phyloP scores from a whole-genome alignment of 1,284 basidiomycete species.

The Malassezia nana region DNA sequence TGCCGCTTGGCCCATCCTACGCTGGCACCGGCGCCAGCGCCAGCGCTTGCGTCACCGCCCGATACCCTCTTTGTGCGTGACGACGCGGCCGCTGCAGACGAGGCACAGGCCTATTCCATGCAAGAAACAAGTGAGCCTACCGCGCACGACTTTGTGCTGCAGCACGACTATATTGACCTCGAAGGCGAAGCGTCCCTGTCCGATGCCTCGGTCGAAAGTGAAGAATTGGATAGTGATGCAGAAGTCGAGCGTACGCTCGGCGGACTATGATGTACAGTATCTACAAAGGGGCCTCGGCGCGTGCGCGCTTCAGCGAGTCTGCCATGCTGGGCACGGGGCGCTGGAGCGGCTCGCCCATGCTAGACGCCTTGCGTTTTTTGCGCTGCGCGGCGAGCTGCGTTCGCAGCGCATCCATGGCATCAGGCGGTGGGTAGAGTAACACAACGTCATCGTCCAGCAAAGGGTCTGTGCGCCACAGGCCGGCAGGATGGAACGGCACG shows the following conservation, averaged over 20 bases:
- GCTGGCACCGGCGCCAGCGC: slow-evolving; percentile 4
- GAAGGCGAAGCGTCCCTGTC: slow-evolving; percentile 18
- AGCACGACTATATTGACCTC: slow-evolving; percentile 41
- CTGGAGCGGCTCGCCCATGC: too few species aligned
- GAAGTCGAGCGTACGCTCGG: slow-evolving; percentile 8
- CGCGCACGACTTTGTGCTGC: slow-evolving; percentile 22
- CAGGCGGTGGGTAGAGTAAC: slow-evolving; percentile 24
- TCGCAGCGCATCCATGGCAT: slow-evolving; percentile 23
- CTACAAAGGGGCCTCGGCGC: not conserved
- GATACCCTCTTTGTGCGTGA: slow-evolving; percentile 14
- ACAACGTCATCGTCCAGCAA: slow-evolving; percentile 22
- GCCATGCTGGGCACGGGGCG: not conserved
- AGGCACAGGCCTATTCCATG: too few species aligned
- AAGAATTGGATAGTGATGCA: slow-evolving; percentile 6
- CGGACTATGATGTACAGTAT: slow-evolving; percentile 4
- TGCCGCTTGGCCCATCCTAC: slow-evolving; percentile 38
- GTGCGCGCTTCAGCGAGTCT: not conserved
- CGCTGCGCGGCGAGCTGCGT: slow-evolving; percentile 15
- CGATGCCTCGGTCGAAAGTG: slow-evolving; percentile 1
- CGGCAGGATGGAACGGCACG: slow-evolving; percentile 21
- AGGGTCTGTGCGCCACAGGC: slow-evolving; percentile 17
- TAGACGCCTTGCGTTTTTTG: slow-evolving; percentile 9
- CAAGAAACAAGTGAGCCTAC: too few species aligned
- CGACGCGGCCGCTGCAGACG: slow-evolving; percentile 8
- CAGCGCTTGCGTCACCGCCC: not conserved